phyloP scores from a whole-genome alignment of 768 basidiomycete species.

The Phylloporus sp. region DNA sequence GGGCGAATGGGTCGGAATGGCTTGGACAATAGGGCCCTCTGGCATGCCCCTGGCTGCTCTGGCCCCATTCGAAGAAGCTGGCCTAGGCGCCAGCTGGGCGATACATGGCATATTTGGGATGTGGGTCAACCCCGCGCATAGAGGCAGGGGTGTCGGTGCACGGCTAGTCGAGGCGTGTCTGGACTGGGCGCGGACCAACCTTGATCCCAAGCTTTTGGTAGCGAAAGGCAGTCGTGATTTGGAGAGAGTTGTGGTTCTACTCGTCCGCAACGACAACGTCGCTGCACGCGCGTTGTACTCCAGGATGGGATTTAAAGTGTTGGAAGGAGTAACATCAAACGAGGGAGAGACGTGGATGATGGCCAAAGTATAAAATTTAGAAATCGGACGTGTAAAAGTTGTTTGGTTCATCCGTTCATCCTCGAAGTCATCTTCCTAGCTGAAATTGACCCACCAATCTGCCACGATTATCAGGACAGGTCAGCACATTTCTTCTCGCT shows the following conservation, averaged over 20 bases:
- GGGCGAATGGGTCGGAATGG: constrained; percentile 22
- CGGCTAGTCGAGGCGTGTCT: constrained; percentile 17
- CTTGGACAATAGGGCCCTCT: constrained; percentile 13
- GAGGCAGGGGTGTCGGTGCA: constrained; percentile 19
- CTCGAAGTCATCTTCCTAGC: no score
- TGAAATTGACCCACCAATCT: no score
- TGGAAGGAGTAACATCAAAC: background rate
- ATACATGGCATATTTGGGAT: constrained; percentile 20
- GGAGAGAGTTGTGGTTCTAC: constrained; percentile 19
- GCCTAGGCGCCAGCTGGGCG: constrained; percentile 14
- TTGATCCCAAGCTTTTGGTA: constrained; percentile 6
- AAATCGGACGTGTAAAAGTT: no score
- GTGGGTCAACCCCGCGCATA: constrained; percentile 29
- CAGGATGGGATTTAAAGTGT: background rate
- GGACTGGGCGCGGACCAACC: constrained; percentile 22
- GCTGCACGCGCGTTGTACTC: constrained; percentile 1
- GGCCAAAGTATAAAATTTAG: background rate
- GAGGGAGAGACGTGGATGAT: background rate
- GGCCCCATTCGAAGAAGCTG: constrained; percentile 12
- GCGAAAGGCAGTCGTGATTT: background rate
- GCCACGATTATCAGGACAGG: no score
- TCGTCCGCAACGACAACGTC: constrained; percentile 13
- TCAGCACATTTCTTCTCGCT: no score
- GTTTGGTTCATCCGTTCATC: no score
- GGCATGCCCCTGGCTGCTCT: background rate